Evolutionary conservation across 225 moss, liverwort and hornwort species (phyloP).

Genomic region (Rhytidiadelphus loreus): DNA sequence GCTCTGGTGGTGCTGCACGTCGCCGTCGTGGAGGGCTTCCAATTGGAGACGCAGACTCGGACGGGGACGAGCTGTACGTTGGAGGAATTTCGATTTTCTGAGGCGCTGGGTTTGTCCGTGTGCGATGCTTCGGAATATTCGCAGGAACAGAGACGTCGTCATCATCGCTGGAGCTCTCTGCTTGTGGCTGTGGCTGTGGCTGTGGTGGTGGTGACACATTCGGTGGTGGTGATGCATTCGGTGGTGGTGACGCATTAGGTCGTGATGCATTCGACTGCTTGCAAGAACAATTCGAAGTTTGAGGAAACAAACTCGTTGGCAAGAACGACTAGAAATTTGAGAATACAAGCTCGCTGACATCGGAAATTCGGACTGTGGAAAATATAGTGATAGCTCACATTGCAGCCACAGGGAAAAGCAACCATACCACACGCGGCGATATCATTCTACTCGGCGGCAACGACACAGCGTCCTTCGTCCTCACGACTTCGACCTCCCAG

Average conservation of each 20-base stretch:
- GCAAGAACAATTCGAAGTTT: background rate
- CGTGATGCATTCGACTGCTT: conserved; percentile 7
- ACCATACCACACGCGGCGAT: conserved; percentile 2
- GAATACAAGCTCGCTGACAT: background rate
- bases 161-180: background rate
- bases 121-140: background rate
- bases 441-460: background rate
- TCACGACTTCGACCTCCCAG: conserved; percentile 70
- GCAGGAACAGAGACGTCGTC: background rate
- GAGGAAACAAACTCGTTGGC: background rate
- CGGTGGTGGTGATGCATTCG: background rate
- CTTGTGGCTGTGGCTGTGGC: background rate
- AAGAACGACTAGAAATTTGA: background rate
- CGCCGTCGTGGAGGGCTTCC: background rate
- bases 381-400: background rate
- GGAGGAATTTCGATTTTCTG: background rate
- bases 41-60: background rate
- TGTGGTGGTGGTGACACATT: background rate
- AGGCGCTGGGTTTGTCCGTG: background rate
- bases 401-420: background rate
- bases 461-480: background rate
- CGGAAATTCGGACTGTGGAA: background rate
- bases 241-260: background rate
- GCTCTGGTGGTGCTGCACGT: background rate
- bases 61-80: background rate